A percentile compares a stretch with the other conserved stretches of the same genome.
phyloP scores from a whole-genome alignment of 768 basidiomycete species.

The Leccinum olivaceopallidum region DNA sequence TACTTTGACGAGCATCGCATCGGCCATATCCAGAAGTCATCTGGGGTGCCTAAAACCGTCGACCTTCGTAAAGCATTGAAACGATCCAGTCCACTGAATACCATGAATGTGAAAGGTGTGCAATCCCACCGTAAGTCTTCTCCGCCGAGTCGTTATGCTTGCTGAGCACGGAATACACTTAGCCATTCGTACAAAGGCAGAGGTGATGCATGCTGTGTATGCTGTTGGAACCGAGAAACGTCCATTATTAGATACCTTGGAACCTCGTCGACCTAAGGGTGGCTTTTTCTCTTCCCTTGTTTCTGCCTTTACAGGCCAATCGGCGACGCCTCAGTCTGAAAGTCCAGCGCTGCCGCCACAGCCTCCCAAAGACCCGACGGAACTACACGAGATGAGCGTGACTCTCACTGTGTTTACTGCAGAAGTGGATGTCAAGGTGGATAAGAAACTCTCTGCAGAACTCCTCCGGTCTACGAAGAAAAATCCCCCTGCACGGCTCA shows the following conservation, averaged over 20 bases:
- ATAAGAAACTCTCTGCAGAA: constrained; percentile 68
- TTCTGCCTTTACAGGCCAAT: constrained; percentile 25
- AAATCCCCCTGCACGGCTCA: constrained; percentile 75
- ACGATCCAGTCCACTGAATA: constrained; percentile 51
- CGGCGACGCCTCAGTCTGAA: constrained; percentile 14
- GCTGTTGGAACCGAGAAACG: constrained; percentile 38
- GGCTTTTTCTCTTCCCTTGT: constrained; percentile 49
- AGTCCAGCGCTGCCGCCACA: constrained; percentile 10
- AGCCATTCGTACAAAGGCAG: constrained; percentile 41
- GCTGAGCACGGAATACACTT: background rate
- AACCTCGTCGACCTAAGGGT: constrained; percentile 31
- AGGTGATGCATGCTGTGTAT: constrained; percentile 16
- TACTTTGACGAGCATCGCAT: constrained; percentile 80
- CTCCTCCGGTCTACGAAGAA: constrained; percentile 94
- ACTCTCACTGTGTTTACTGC: constrained; percentile 37
- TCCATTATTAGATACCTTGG: constrained; percentile 35
- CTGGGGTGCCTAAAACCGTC: constrained; percentile 51
- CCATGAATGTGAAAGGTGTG: constrained; percentile 71
- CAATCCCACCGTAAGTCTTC: constrained; percentile 55
- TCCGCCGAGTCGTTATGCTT: constrained; percentile 1
- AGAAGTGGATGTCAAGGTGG: constrained; percentile 57
- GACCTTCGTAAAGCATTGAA: constrained; percentile 58
- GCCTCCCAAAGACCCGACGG: constrained; percentile 26
- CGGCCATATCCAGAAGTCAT: constrained; percentile 62
- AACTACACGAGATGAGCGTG: constrained; percentile 26